phyloP scores from a whole-genome alignment of 495 filamentous ascomycete species.

The Trichoderma parareesei region DNA sequence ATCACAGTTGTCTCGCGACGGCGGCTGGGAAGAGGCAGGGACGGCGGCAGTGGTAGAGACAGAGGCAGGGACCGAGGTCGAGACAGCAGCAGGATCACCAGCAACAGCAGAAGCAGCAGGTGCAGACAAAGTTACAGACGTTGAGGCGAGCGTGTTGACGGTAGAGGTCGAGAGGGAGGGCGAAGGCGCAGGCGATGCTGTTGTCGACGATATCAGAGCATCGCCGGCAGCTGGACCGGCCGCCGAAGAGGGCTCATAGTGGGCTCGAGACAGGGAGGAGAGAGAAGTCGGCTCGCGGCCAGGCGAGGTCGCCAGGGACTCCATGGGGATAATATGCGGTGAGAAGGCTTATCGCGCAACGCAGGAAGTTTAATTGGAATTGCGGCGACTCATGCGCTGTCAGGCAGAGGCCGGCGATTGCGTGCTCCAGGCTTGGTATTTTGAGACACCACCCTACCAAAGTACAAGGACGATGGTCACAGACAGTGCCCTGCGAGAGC shows the following conservation, averaged over 20 bases:
- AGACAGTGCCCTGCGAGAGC: not conserved
- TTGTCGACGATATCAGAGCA: not conserved
- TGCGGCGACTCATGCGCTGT: conserved; percentile 8
- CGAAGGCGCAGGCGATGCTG: not conserved
- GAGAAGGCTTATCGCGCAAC: conserved; percentile 5
- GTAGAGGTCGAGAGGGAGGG: not conserved
- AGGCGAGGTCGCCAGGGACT: not conserved
- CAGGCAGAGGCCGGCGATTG: not conserved
- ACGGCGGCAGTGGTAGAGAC: not conserved
- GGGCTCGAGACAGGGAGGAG: conserved; percentile 1
- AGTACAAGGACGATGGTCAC: too few species aligned
- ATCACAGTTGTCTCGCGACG: conserved; percentile 32
- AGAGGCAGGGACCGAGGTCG: not conserved
- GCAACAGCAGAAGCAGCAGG: not conserved
- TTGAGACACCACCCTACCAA: conserved; percentile 2
- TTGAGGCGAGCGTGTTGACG: not conserved
- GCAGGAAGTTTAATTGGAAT: not conserved
- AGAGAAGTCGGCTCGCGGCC: conserved; percentile 5
- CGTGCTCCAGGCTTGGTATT: conserved; percentile 5
- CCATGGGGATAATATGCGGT: conserved; percentile 6
- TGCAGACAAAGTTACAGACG: not conserved
- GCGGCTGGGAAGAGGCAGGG: conserved; percentile 9
- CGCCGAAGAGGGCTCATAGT: not conserved
- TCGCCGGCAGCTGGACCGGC: not conserved
- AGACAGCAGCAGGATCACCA: not conserved